phyloP scores from a whole-genome alignment of 805 yeast genomes.

The Kazachstania kunashirensis region DNA sequence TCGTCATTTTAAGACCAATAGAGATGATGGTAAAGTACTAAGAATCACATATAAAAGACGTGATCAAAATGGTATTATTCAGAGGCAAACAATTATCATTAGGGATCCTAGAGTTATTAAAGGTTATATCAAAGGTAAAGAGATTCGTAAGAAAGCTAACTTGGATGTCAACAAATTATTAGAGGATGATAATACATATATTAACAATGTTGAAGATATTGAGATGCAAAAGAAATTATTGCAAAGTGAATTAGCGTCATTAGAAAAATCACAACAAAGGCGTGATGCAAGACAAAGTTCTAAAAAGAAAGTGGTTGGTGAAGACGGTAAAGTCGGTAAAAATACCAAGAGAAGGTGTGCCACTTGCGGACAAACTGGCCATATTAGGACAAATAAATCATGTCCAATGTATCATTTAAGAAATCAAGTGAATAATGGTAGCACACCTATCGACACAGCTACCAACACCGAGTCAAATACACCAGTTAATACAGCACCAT shows the following conservation, averaged over 20 bases:
- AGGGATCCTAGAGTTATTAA: conserved; percentile 81
- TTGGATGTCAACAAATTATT: conserved; percentile 45
- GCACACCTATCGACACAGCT: not conserved
- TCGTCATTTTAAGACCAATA: conserved; percentile 18
- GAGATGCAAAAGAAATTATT: conserved; percentile 64
- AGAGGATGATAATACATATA: conserved; percentile 21
- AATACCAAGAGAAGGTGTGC: conserved; percentile 71
- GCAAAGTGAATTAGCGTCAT: conserved; percentile 73
- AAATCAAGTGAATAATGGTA: not conserved
- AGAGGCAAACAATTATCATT: conserved; percentile 66
- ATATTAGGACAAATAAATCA: conserved; percentile 76
- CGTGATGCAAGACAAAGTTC: conserved; percentile 47
- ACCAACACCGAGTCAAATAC: not conserved
- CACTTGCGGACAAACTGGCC: conserved; percentile 92
- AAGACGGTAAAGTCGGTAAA: conserved; percentile 25
- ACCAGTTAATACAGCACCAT: not conserved
- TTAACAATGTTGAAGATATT: conserved; percentile 73
- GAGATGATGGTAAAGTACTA: conserved; percentile 35
- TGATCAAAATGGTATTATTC: conserved; percentile 79
- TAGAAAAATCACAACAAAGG: conserved; percentile 67
- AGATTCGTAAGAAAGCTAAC: conserved; percentile 50
- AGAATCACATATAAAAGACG: conserved; percentile 69
- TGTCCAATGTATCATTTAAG: conserved; percentile 70
- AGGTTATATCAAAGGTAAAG: conserved; percentile 68
- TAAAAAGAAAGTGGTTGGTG: conserved; percentile 29